phyloP scores from a whole-genome alignment of 164 flowering plant species.

The Chimonanthus praecox region DNA sequence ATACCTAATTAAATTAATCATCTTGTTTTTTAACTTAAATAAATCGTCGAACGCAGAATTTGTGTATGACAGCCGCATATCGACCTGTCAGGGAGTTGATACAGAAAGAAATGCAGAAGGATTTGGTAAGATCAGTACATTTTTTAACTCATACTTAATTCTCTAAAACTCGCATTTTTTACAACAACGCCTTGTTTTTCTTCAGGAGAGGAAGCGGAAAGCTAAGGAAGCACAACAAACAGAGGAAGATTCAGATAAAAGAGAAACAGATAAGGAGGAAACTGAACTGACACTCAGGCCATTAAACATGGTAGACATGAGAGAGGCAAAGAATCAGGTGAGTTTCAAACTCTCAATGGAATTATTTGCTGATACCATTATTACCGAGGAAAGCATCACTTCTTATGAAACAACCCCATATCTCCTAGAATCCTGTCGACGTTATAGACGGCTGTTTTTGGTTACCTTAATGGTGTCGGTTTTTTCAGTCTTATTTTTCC shows the following conservation, averaged over 20 bases:
- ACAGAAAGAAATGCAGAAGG: slow-evolving; percentile 74
- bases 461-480: too few species aligned
- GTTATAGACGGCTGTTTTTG: too few species aligned
- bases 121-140: slow-evolving; percentile 35
- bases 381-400: too few species aligned
- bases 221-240: slow-evolving; percentile 41
- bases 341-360: background rate
- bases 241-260: slow-evolving; percentile 32
- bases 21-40: slow-evolving; percentile 4
- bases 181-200: background rate
- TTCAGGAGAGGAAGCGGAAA: slow-evolving; percentile 60
- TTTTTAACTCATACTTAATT: too few species aligned
- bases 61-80: slow-evolving; percentile 93
- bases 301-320: slow-evolving; percentile 89
- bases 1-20: background rate
- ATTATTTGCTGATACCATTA: too few species aligned
- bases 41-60: slow-evolving; percentile 51
- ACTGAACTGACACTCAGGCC: slow-evolving; percentile 55
- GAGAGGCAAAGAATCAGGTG: slow-evolving; percentile 93
- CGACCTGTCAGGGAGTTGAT: slow-evolving; percentile 92
- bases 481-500: too few species aligned
- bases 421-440: too few species aligned
- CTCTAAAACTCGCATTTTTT: background rate
- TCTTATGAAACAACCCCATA: too few species aligned
- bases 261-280: slow-evolving; percentile 46